These are phyloP conservation scores for Penstemon barbatus DNA, from an alignment of 257 asterid species.

Conservation along the genomic window DNA sequence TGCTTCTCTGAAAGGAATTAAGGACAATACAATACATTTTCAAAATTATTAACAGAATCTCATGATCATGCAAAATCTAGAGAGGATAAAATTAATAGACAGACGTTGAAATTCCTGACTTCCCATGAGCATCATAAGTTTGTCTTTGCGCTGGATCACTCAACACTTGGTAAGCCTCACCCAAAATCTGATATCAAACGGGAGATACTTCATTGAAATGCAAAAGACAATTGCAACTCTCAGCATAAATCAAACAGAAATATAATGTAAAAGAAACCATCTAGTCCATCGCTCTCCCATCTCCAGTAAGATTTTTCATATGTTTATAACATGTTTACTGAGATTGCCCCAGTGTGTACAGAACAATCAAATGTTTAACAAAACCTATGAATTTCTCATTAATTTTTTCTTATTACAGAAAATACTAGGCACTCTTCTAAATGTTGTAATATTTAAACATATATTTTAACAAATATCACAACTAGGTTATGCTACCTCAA, in stretches of 20 bases:
- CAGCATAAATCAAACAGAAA: slow-evolving; percentile 23
- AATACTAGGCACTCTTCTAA: not conserved
- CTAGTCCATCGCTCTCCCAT: slow-evolving; percentile 24
- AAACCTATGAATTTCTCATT: not conserved
- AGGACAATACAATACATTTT: slow-evolving; percentile 18
- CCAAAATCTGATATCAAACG: slow-evolving; percentile 66
- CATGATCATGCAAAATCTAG: slow-evolving; percentile 16
- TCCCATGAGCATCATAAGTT: slow-evolving; percentile 90
- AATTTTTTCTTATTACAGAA: not conserved
- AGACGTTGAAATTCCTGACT: slow-evolving; percentile 93
- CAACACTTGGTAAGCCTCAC: slow-evolving; percentile 99
- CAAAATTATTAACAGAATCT: slow-evolving; percentile 16
- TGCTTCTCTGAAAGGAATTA: slow-evolving; percentile 67
- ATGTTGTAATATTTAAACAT: not conserved
- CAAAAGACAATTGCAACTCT: slow-evolving; percentile 26
- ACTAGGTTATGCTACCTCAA: not conserved
- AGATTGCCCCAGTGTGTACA: not conserved
- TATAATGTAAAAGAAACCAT: slow-evolving; percentile 10
- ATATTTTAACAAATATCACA: not conserved
- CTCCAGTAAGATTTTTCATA: not conserved
- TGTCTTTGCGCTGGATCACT: slow-evolving; percentile 92
- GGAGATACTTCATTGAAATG: slow-evolving; percentile 28
- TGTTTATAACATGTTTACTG: not conserved
- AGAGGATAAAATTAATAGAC: slow-evolving; percentile 31
- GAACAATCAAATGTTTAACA: not conserved